Evolutionary conservation across 805 yeast genomes (phyloP).

Genomic region (Wickerhamomyces tratensis): DNA sequence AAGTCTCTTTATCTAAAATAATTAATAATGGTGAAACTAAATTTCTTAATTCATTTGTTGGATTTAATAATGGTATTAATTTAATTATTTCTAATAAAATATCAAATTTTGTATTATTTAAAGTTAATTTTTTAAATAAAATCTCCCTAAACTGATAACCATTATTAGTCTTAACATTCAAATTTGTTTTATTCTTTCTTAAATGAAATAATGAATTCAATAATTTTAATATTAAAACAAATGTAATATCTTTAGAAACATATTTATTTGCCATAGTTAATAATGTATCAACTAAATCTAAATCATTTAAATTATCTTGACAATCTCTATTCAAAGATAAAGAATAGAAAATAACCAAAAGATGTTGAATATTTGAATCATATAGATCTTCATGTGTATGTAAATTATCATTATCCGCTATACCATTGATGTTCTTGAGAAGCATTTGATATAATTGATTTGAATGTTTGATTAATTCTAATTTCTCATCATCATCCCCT

Average conservation of each 20-base stretch:
- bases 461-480: neutral
- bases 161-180: slow-evolving; percentile 2
- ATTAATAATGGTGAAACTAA: slow-evolving; percentile 6
- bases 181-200: slow-evolving; percentile 2
- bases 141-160: slow-evolving; percentile 1
- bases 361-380: slow-evolving; percentile 6
- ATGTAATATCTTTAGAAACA: slow-evolving; percentile 1
- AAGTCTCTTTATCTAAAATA: slow-evolving; percentile 3
- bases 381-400: slow-evolving; percentile 1
- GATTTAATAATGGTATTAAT: slow-evolving; percentile 14
- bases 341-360: slow-evolving; percentile 14
- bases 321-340: slow-evolving; percentile 3
- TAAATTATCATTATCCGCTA: neutral
- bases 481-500: slow-evolving; percentile 16
- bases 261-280: slow-evolving; percentile 1
- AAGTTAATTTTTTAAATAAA: slow-evolving; percentile 2
- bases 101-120: neutral
- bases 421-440: neutral
- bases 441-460: neutral
- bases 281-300: neutral
- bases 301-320: neutral
- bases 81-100: slow-evolving; percentile 7
- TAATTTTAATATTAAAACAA: slow-evolving; percentile 4
- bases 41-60: slow-evolving; percentile 4
- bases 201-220: slow-evolving; percentile 2